Base-by-base conservation (phyloP, 176 grass and related monocot species). In the Bonia amplexicaulis region DNA sequence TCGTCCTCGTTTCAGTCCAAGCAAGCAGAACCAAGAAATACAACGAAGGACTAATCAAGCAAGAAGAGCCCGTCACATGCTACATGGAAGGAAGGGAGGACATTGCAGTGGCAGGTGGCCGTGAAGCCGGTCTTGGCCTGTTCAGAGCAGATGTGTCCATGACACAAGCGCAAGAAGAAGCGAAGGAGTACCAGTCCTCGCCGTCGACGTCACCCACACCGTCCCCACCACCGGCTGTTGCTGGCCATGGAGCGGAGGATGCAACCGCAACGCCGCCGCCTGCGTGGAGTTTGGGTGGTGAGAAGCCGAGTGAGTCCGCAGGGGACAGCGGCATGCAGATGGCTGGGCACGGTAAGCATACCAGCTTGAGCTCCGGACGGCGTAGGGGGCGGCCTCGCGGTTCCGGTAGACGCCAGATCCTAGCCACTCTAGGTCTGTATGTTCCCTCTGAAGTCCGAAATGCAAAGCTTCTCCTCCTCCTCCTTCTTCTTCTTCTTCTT, bases 391-490 rank as follows among this genome's bases (percentile, higher is more conserved):
- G 93, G 59, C 96, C 96, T 19, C 83, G 75, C 19, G 96, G 96
- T 22, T 95, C 93, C 52, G 96, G 96, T 76, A 93, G 87, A 81
- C 90, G 93, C 44, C 96, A 98, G 91, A 85, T 98, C 80, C 93
- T 98, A 37, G 80, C 93, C 37, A 53, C 90, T 83, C 93, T 95
- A 12, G 96, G 96, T 98, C 22, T 37, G 84, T 83, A 68, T 73
- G 6, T 41, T 49, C 2, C 65, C 35, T 49, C 73, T 14, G 5
- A 59, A 85, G 45, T 47, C 52, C 20, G 17, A 58, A 58, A 86
- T 46, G 71, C 65, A 71, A 60, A 85, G 12, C 42, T 82, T 64
- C 11, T 59, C 11, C n/a, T n/a, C n/a, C n/a, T n/a, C n/a, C n/a
- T n/a, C n/a, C n/a, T n/a, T n/a, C n/a, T n/a, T 0, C 31, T 33